phyloP scores from a whole-genome alignment of 345 rosid genomes.

The Kandelia obovata region DNA sequence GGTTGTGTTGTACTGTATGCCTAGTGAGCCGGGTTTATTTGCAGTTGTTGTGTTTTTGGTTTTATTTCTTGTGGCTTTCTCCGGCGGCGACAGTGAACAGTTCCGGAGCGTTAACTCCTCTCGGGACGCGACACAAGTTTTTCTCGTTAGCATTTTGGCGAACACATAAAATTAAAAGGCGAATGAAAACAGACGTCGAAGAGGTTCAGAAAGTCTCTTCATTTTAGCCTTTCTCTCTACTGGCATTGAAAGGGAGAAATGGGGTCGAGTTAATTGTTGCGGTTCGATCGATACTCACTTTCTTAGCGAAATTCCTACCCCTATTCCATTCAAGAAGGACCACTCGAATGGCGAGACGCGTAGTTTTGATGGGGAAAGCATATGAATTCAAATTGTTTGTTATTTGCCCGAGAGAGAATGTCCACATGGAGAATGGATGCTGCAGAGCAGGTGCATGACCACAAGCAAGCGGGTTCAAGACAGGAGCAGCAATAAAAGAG shows the following conservation, averaged over 20 bases:
- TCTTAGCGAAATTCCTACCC: not conserved
- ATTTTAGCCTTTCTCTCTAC: too few species aligned
- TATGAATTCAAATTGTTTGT: slow-evolving; percentile 31
- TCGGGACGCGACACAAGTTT: not conserved
- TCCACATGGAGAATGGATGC: slow-evolving; percentile 23
- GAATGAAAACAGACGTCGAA: too few species aligned
- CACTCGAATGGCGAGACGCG: not conserved
- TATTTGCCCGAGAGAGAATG: slow-evolving; percentile 37
- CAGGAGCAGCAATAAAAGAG: slow-evolving; percentile 62
- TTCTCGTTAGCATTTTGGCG: not conserved
- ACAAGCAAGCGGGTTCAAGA: slow-evolving; percentile 74
- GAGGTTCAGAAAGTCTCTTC: too few species aligned
- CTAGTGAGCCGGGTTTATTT: too few species aligned
- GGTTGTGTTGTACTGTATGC: too few species aligned
- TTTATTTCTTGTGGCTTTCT: too few species aligned
- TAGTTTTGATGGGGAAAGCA: slow-evolving; percentile 7
- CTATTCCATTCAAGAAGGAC: slow-evolving; percentile 8
- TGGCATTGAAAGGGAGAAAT: not conserved
- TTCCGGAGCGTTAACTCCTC: not conserved
- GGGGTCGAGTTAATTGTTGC: not conserved
- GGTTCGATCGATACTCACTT: too few species aligned
- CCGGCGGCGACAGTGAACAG: too few species aligned
- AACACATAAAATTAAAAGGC: not conserved
- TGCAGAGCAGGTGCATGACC: slow-evolving; percentile 60
- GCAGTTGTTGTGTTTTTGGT: too few species aligned